Percentiles rank a stretch among this genome's conserved stretches.
phyloP scores from a whole-genome alignment of 768 basidiomycete genomes.

The Filobasidium wieringae region DNA sequence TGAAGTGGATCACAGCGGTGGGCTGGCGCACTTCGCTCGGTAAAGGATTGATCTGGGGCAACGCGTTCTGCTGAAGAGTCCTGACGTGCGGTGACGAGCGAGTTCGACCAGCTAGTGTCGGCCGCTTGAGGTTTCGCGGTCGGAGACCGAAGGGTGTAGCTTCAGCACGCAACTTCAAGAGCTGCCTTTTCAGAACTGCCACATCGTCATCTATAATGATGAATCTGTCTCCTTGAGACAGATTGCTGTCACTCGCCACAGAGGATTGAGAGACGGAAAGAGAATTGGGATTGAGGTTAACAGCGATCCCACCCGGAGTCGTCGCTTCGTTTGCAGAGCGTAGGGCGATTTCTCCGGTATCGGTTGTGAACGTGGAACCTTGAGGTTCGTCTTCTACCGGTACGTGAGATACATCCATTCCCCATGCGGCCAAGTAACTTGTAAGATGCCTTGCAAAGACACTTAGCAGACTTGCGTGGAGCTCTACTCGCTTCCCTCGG shows the following conservation, averaged over 20 bases:
- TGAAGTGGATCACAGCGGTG: conserved; percentile 72
- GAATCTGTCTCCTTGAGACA: conserved; percentile 41
- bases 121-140: conserved; percentile 29
- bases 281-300: background rate
- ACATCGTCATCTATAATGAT: conserved; percentile 90
- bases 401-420: conserved; percentile 76
- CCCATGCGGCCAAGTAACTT: conserved; percentile 86
- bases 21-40: background rate
- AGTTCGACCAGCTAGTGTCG: conserved; percentile 28
- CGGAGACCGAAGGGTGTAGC: conserved; percentile 22
- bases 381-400: conserved; percentile 36
- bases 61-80: conserved; percentile 35
- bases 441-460: conserved; percentile 87
- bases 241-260: conserved; percentile 2
- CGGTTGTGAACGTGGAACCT: conserved; percentile 2
- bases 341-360: background rate
- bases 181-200: conserved; percentile 58
- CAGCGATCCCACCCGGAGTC: conserved; percentile 17
- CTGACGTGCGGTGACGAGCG: conserved; percentile 71
- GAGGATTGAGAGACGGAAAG: conserved; percentile 3
- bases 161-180: conserved; percentile 52
- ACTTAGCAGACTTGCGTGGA: conserved; percentile 76
- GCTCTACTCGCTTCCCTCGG: conserved; percentile 65
- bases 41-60: background rate
- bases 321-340: background rate